Base-by-base conservation (phyloP, 1,284 basidiomycete genomes). In the Trametes polyzona region DNA sequence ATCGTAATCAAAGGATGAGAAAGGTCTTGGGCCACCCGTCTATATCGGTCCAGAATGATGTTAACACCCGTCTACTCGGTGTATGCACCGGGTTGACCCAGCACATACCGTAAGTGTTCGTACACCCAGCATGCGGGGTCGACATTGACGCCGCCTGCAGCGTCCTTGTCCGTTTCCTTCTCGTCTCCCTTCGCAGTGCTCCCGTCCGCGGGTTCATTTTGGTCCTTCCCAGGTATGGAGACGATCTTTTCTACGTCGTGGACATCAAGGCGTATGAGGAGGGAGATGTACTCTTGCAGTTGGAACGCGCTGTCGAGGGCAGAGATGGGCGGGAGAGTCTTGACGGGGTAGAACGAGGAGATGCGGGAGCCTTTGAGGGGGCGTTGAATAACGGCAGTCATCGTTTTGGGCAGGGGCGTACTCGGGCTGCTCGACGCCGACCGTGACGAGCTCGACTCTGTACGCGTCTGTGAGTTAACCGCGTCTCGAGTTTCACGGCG, bases 61-160 rank as follows among this genome's bases (percentile, higher is more conserved):
- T n/a, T n/a, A n/a, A n/a, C n/a, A n/a, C n/a, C n/a, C n/a, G n/a
- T n/a, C 21, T n/a, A 36, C 17, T 36, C n/a, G 39, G 53, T 14
- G 23, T 14, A 35, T 23, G 12, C 21, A n/a, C n/a, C n/a, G n/a
- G n/a, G 30, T 16, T 7, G 24, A 26, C 5, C 21, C 30, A 26
- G 24, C 35, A 72, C 84, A 61, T 55, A 94, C 93, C 95, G 79
- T 8, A 98, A 75, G 65, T 98, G 96, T 70, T 98, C 96, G 68
- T 96, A 97, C 59, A 97, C 88, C 96, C 96, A 98, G 69, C 95
- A 94, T 8, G 84, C 82, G 67, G 88, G 84, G 71, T 93, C 91
- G 3, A 91, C 86, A n/a, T 75, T 72, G 4, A 83, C 72, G 47
- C 85, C 83, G 36, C 65, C 74, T 68, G 79, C 83, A 41, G 69